phyloP scores from a whole-genome alignment of 179 eudicot species.

The Gypsophila paniculata region DNA sequence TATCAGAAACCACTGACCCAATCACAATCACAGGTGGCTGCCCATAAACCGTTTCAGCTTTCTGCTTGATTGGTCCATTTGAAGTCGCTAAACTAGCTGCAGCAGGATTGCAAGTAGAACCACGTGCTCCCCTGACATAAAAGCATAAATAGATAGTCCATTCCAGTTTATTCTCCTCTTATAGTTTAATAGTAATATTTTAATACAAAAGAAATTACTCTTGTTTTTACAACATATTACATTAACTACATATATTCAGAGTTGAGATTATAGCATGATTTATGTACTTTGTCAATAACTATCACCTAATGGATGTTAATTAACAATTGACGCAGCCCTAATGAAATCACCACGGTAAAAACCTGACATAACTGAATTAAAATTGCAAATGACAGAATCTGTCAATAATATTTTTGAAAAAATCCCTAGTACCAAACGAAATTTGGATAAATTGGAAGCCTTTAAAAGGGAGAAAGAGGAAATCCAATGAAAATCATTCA shows the following conservation, averaged over 20 bases:
- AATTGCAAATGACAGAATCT: not conserved
- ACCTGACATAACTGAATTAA: not conserved
- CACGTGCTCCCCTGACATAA: slow-evolving; percentile 64
- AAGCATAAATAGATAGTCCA: not conserved
- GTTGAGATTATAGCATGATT: no score
- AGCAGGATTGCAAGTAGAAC: slow-evolving; percentile 43
- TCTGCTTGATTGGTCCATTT: slow-evolving; percentile 52
- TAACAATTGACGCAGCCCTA: not conserved
- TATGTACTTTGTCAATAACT: not conserved
- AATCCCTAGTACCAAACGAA: not conserved
- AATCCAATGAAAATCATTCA: not conserved
- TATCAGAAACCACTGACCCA: slow-evolving; percentile 36
- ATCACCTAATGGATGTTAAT: not conserved
- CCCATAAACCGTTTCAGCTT: slow-evolving; percentile 37
- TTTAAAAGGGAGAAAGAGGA: not conserved
- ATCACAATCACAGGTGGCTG: slow-evolving; percentile 28
- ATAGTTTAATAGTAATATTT: not conserved
- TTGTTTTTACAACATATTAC: not conserved
- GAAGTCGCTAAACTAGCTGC: slow-evolving; percentile 38
- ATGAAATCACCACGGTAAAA: not conserved
- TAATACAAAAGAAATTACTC: not conserved
- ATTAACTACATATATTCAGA: no score
- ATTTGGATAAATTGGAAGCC: not conserved
- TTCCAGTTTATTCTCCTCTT: not conserved
- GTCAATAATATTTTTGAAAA: not conserved